Base-by-base conservation (phyloP, 2,329 filamentous ascomycete species). In the Cordyceps cicadae region DNA sequence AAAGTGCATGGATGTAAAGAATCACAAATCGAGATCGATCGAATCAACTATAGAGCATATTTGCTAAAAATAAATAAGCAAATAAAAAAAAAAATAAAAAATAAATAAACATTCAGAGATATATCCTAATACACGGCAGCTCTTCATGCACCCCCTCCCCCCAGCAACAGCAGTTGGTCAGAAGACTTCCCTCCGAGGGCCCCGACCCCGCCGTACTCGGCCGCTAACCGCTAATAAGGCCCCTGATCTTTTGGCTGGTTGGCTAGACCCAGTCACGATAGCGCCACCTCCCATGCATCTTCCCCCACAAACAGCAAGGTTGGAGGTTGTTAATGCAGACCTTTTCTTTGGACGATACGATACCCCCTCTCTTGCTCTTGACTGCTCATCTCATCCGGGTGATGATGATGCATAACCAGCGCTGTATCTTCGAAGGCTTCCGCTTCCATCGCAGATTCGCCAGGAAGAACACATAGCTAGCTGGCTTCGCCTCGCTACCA, bases 241-340 rank as follows among this genome's bases (percentile, higher is more conserved):
- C 43, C 48, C 54, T 24, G 6, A 39, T 56, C 54, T 56, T 46
- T 21, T 15, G 43, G 1, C 5, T 29, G 29, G 29, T 8, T 29
- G 29, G 29, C 29, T 48, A 37, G 46, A 58, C 55, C 55, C 26
- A 29, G 26, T 29, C 26, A 6, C 26, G 3, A 6, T 6, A 29
- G 19, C 46, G n/a, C 37, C 37, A 26, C 55, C 55, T 37, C 43
- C 55, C 24, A 58, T 58, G 21, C 34, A 58, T 58, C n/a, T n/a
- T n/a, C 46, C 34, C 46, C 55, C 46, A 39, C 46, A 50, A n/a
- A 15, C 32, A n/a, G 34, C 26, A 9, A n/a, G 15, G n/a, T 37
- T 21, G 15, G 9, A 3, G 7, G 11, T 17, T 32, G 5, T 29
- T 29, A 6, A 39, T 49, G n/a, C 54, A 49, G 19, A 49, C 43